Conservation (phyloP, 2,329 filamentous ascomycete genomes). For the Calonectria pauciramosa region DNA sequence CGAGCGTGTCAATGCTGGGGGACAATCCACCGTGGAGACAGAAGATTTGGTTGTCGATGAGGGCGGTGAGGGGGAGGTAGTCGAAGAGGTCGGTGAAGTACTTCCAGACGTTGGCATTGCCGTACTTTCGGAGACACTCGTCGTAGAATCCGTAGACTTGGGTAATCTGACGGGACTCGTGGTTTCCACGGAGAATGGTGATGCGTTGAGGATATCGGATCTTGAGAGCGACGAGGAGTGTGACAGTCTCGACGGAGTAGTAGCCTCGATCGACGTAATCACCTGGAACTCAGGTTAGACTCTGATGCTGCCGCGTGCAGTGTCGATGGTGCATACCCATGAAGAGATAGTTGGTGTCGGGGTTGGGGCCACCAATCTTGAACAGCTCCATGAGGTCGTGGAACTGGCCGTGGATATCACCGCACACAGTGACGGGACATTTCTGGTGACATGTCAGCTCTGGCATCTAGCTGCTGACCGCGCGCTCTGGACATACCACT, state of each 20-base stretch:
- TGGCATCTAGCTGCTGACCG: slow-evolving; percentile 29
- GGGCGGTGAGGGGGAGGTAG: slow-evolving; percentile 94
- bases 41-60: slow-evolving; percentile 99
- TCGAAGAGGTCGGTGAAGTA: slow-evolving; percentile 99
- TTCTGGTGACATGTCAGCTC: slow-evolving; percentile 70
- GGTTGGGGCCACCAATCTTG: slow-evolving; percentile 97
- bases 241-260: slow-evolving; percentile 98
- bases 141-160: slow-evolving; percentile 99
- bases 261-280: slow-evolving; percentile 99
- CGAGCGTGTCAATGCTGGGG: slow-evolving; percentile 94
- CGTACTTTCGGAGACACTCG: slow-evolving; percentile 98
- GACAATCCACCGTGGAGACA: slow-evolving; percentile 97
- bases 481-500: slow-evolving; percentile 76
- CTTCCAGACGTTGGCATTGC: slow-evolving; percentile 99
- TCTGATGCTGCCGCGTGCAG: not conserved
- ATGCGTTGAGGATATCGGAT: slow-evolving; percentile 98
- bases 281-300: slow-evolving; percentile 63
- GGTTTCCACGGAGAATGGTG: slow-evolving; percentile 98
- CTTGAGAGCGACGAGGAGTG: slow-evolving; percentile 95
- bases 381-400: slow-evolving; percentile 99
- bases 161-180: slow-evolving; percentile 98
- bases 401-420: slow-evolving; percentile 99
- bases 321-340: slow-evolving; percentile 77
- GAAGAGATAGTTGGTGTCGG: slow-evolving; percentile 99
- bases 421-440: slow-evolving; percentile 98